Evolutionary conservation across 495 filamentous ascomycete genomes (phyloP).

Genomic region (Trichocladium uniseriatum): DNA sequence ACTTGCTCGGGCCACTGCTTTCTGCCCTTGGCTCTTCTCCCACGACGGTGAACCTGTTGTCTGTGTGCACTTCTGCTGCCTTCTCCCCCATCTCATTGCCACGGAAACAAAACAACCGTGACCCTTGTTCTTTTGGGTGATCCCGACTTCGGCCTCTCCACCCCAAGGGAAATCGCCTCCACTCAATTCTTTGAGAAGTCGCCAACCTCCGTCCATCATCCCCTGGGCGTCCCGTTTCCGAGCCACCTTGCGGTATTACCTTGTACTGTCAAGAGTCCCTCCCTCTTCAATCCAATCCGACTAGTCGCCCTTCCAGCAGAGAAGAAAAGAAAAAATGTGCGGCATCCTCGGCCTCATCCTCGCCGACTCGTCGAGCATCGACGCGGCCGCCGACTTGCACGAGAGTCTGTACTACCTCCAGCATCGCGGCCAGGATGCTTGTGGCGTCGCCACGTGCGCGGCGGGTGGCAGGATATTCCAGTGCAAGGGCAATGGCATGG

Average conservation of each 20-base stretch:
- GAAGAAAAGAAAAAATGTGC: constrained; percentile 52
- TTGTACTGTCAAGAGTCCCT: not conserved
- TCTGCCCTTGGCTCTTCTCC: constrained; percentile 6
- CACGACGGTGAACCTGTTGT: constrained; percentile 1
- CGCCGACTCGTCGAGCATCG: constrained; percentile 36
- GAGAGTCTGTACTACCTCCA: constrained; percentile 81
- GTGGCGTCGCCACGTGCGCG: constrained; percentile 74
- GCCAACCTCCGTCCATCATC: not conserved
- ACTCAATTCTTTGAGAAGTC: not conserved
- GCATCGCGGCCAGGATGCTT: constrained; percentile 84
- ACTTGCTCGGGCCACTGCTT: not conserved
- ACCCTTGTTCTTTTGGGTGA: not conserved
- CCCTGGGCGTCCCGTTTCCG: not conserved
- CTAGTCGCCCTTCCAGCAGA: not conserved
- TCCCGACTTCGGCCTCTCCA: constrained; percentile 8
- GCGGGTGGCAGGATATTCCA: constrained; percentile 76
- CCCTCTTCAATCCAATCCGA: not conserved
- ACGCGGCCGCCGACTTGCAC: constrained; percentile 59
- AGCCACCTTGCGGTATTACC: not conserved
- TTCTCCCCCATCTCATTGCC: not conserved
- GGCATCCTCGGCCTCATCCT: constrained; percentile 79
- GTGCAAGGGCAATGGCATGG: constrained; percentile 89
- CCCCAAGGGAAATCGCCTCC: not conserved
- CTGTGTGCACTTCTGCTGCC: not conserved
- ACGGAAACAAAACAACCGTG: not conserved